Evolutionary conservation across 257 asterid genomes (phyloP), one percentile per base, ranked within the genome.

Genomic region (Osmanthus fragrans): DNA sequence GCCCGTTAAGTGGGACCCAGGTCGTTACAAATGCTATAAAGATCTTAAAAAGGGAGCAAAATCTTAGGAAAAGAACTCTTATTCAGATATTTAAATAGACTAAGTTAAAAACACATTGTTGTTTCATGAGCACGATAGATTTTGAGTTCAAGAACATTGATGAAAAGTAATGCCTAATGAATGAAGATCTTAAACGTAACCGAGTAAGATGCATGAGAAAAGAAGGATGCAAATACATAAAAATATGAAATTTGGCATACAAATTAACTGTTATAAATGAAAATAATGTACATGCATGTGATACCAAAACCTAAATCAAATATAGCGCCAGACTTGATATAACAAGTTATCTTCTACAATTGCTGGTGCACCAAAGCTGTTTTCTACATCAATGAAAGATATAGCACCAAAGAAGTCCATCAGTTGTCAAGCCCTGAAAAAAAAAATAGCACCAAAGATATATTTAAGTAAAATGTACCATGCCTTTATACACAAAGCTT

Each of bases 371-470:
- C 99, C 99, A 82, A 93, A 95, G 86, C 98, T 95, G 85, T 91
- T 95, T 13, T 98, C 97, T 34, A 93, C 93, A 70, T 93, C 99
- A 86, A 95, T 86, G 78, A 95, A 95, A 27, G 99, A n/a, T n/a
- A n/a, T n/a, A n/a, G n/a, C n/a, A n/a, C n/a, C n/a, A 93, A 72
- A 98, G 99, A 82, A 93, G 97, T 72, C 99, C 98, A 81, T 98
- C 99, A 45, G 98, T 93, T 40, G 97, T 93, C 89, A 95, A 85
- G 71, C 99, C 99, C 97, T 90, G 83, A 81, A 83, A 81, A 32
- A 66, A 19, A 79, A 67, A 5, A 80, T 45, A 34, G 73, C 70
- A 74, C 2, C 76, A 67, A 29, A 23, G 74, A n/a, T n/a, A n/a
- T n/a, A n/a, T n/a, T n/a, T n/a, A n/a, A n/a, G n/a, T n/a, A n/a